phyloP scores from a whole-genome alignment of 129 eudicot genomes.

The Pittosporum tobira region DNA sequence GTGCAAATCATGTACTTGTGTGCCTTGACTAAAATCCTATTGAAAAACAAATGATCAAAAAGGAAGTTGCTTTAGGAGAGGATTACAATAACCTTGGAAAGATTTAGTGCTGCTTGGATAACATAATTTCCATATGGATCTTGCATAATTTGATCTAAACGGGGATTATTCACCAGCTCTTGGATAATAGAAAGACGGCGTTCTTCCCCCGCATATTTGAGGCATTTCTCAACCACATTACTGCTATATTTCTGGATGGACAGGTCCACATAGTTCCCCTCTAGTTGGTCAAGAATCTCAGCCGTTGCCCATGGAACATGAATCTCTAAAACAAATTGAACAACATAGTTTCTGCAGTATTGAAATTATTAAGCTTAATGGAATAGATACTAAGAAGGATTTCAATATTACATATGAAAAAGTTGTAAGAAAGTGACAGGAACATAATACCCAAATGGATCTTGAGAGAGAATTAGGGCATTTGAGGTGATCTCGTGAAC shows the following conservation, averaged over 20 bases:
- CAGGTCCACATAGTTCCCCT: constrained; percentile 44
- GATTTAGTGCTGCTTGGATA: constrained; percentile 45
- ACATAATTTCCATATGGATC: constrained; percentile 58
- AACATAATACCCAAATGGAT: constrained; percentile 53
- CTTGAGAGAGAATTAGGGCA: constrained; percentile 53
- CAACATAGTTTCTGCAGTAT: constrained; percentile 45
- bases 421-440: not conserved
- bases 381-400: not conserved
- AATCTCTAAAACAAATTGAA: constrained; percentile 48
- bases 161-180: constrained; percentile 38
- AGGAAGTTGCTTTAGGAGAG: not conserved
- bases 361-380: not conserved
- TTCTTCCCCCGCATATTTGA: constrained; percentile 45
- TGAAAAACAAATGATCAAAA: not conserved
- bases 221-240: constrained; percentile 52
- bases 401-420: too few relatives aligned
- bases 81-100: constrained; percentile 34
- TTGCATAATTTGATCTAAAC: constrained; percentile 51
- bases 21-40: not conserved
- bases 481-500: constrained; percentile 49
- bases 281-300: constrained; percentile 44
- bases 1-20: not conserved
- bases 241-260: constrained; percentile 56
- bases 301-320: constrained; percentile 40
- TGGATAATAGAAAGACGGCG: constrained; percentile 29